These are phyloP conservation scores for Usnea hakonensis DNA, from an alignment of 495 filamentous ascomycete genomes.

Conservation along the genomic window DNA sequence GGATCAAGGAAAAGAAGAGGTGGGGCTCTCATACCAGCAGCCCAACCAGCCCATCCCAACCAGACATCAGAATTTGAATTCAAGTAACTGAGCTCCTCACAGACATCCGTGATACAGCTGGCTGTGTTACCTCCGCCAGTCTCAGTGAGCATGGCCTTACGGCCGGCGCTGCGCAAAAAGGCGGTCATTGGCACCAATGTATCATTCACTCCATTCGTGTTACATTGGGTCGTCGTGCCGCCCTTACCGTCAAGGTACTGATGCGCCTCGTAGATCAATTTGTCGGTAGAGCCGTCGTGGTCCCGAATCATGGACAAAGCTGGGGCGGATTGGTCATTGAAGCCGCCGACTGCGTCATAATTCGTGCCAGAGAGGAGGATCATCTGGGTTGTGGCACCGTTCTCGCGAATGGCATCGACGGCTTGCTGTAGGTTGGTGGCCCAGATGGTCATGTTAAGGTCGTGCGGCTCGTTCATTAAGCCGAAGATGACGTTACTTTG, in stretches of 20 bases:
- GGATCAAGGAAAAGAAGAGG: not conserved
- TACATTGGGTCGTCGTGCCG: slow-evolving; percentile 43
- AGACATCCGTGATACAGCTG: slow-evolving; percentile 29
- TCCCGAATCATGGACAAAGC: slow-evolving; percentile 43
- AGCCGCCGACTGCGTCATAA: slow-evolving; percentile 32
- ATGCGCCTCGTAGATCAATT: slow-evolving; percentile 48
- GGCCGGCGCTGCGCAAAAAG: slow-evolving; percentile 39
- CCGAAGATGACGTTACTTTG: slow-evolving; percentile 46
- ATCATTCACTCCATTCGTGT: slow-evolving; percentile 39
- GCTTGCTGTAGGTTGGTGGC: slow-evolving; percentile 44
- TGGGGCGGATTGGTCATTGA: slow-evolving; percentile 35
- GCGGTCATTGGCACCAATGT: slow-evolving; percentile 39
- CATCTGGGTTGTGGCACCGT: slow-evolving; percentile 45
- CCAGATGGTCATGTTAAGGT: slow-evolving; percentile 41
- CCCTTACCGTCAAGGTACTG: slow-evolving; percentile 51
- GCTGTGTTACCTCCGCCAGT: slow-evolving; percentile 44
- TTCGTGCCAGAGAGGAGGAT: slow-evolving; percentile 37
- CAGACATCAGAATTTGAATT: slow-evolving; percentile 45
- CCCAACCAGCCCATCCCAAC: slow-evolving; percentile 44
- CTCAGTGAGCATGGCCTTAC: slow-evolving; percentile 46
- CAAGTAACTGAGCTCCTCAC: slow-evolving; percentile 25
- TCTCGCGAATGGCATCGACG: slow-evolving; percentile 48
- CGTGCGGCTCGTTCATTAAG: slow-evolving; percentile 55
- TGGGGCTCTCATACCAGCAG: slow-evolving; percentile 30
- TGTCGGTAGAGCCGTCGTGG: slow-evolving; percentile 42